Conservation (phyloP, 139 green algal genomes). For the Medakamo hakoo region DNA sequence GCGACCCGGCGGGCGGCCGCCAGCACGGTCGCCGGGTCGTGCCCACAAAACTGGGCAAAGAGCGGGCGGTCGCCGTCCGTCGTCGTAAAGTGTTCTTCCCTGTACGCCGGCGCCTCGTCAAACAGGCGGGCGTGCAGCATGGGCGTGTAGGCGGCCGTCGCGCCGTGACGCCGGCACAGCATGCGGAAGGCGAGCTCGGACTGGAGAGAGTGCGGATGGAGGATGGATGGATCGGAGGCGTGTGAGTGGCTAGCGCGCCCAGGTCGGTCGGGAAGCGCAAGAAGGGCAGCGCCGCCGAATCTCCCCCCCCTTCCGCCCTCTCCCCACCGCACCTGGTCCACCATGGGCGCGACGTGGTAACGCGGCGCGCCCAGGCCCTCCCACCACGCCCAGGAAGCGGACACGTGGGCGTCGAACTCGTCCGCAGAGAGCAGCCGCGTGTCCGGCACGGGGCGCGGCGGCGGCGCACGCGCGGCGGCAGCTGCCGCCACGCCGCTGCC, state of each 20-base stretch:
- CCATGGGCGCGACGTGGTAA: constrained; percentile 82
- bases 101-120: constrained; percentile 52
- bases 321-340: constrained; percentile 56
- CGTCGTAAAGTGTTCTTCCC: constrained; percentile 76
- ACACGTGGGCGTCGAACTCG: background rate
- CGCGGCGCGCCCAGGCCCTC: constrained; percentile 49
- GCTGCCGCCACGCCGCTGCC: too few relatives aligned
- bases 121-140: constrained; percentile 94
- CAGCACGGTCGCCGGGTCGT: constrained; percentile 77
- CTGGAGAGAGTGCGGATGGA: constrained; percentile 18
- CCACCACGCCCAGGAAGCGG: constrained; percentile 59
- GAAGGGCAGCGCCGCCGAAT: too few relatives aligned
- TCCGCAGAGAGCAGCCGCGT: too few relatives aligned
- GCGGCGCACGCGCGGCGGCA: too few relatives aligned
- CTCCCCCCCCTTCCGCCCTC: background rate
- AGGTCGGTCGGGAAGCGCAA: background rate
- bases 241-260: background rate
- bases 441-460: too few relatives aligned
- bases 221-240: background rate
- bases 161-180: constrained; percentile 74
- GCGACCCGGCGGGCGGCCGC: constrained; percentile 54
- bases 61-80: constrained; percentile 58
- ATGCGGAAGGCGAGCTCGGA: constrained; percentile 88
- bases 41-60: constrained; percentile 95
- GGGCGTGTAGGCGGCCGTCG: constrained; percentile 83